Conservation (phyloP, 768 basidiomycete species). For the Trametes cinnabarina region DNA sequence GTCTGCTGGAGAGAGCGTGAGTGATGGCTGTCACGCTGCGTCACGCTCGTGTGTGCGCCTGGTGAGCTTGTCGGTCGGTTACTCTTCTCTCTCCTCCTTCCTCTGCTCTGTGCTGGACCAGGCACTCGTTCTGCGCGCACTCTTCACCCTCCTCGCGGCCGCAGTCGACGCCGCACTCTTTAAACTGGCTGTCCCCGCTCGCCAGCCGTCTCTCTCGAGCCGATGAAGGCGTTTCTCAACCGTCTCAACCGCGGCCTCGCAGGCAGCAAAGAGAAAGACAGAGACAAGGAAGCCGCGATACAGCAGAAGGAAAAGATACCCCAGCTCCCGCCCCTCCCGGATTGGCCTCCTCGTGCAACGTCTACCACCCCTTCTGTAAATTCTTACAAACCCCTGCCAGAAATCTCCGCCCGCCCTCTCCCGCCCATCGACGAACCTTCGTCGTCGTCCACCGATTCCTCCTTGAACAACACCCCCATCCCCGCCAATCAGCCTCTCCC, state of each 20-base stretch:
- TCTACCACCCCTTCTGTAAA: conserved; percentile 46
- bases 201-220: conserved; percentile 16
- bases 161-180: conserved; percentile 17
- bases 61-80: background rate
- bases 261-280: conserved; percentile 66
- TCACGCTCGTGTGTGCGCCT: background rate
- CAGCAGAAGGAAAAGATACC: conserved; percentile 59
- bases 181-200: conserved; percentile 13
- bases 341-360: conserved; percentile 59
- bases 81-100: background rate
- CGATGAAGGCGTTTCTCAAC: conserved; percentile 83
- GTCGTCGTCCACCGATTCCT: conserved; percentile 36
- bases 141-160: conserved; percentile 19
- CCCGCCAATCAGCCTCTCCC: conserved; percentile 27
- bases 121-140: conserved; percentile 16
- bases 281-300: conserved; percentile 35
- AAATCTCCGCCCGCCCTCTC: conserved; percentile 50
- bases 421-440: conserved; percentile 46
- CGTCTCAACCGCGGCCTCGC: conserved; percentile 64
- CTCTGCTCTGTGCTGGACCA: background rate
- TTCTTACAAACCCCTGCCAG: conserved; percentile 71
- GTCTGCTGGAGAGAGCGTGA: too few relatives aligned
- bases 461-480: conserved; percentile 35
- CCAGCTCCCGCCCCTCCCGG: conserved; percentile 56
- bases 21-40: too few relatives aligned